These are phyloP conservation scores for Naganishia antarctica DNA, from an alignment of 768 basidiomycete species.

Conservation along the genomic window DNA sequence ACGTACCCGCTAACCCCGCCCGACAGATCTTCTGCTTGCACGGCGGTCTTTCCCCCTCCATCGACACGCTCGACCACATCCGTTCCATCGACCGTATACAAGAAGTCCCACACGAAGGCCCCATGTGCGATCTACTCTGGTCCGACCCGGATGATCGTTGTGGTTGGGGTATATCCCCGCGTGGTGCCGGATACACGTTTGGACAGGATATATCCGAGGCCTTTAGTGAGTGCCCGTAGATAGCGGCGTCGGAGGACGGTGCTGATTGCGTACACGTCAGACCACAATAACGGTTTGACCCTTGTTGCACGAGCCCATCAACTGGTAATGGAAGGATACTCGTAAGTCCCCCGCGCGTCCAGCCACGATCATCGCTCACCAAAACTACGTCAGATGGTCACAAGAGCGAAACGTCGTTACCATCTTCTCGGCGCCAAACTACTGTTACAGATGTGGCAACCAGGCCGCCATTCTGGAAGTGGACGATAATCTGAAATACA, in stretches of 20 bases:
- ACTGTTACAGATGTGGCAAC: slow-evolving; percentile 89
- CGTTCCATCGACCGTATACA: slow-evolving; percentile 98
- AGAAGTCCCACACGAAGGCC: slow-evolving; percentile 98
- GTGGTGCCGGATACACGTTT: slow-evolving; percentile 98
- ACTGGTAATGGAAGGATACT: slow-evolving; percentile 90
- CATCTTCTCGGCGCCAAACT: slow-evolving; percentile 50
- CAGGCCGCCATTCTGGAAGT: slow-evolving; percentile 99
- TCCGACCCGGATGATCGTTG: slow-evolving; percentile 99
- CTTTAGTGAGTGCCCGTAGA: slow-evolving; percentile 57
- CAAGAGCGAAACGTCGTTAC: slow-evolving; percentile 81
- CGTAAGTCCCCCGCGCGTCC: slow-evolving; percentile 1
- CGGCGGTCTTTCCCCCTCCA: slow-evolving; percentile 95
- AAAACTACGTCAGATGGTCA: slow-evolving; percentile 68
- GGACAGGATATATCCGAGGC: slow-evolving; percentile 99
- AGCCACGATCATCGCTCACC: neutral
- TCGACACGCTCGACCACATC: slow-evolving; percentile 99
- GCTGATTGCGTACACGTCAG: slow-evolving; percentile 26
- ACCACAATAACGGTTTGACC: slow-evolving; percentile 97
- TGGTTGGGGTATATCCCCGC: slow-evolving; percentile 98
- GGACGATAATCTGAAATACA: slow-evolving; percentile 60
- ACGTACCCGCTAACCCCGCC: neutral
- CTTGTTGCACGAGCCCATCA: slow-evolving; percentile 91
- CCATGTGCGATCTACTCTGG: slow-evolving; percentile 99
- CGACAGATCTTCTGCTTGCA: slow-evolving; percentile 94
- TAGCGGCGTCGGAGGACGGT: neutral